Evolutionary conservation across 306 rosid species (phyloP).

Genomic region (Calophaca sinica): DNA sequence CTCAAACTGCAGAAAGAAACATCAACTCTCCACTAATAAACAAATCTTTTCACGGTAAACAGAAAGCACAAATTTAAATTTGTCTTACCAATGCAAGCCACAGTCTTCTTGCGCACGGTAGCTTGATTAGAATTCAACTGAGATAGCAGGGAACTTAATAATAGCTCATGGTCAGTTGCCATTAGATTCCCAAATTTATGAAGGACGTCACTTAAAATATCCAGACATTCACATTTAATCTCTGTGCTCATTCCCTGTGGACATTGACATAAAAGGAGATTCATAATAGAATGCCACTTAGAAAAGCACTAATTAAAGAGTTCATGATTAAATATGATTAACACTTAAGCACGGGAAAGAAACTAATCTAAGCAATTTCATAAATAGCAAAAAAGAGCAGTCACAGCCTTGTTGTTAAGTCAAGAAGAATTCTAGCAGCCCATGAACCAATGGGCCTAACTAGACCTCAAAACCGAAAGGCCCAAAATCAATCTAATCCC

Average conservation of each 20-base stretch:
- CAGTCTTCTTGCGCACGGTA: slow-evolving; percentile 85
- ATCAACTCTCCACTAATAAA: slow-evolving; percentile 9
- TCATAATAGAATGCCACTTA: slow-evolving; percentile 1
- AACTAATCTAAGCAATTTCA: background rate
- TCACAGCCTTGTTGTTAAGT: background rate
- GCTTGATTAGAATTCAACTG: slow-evolving; percentile 93
- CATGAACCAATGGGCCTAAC: background rate
- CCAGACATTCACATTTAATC: slow-evolving; percentile 92
- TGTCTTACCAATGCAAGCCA: slow-evolving; percentile 84
- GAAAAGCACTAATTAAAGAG: slow-evolving; percentile 24
- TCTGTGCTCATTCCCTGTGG: slow-evolving; percentile 78
- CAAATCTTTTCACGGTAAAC: background rate
- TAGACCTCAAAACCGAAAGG: slow-evolving; percentile 6
- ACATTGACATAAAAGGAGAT: slow-evolving; percentile 25
- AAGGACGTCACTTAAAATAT: slow-evolving; percentile 85
- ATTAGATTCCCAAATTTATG: slow-evolving; percentile 91
- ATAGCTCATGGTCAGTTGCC: slow-evolving; percentile 76
- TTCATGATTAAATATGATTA: background rate
- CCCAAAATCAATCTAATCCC: slow-evolving; percentile 11
- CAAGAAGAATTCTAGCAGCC: slow-evolving; percentile 4
- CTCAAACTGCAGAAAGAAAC: slow-evolving; percentile 24
- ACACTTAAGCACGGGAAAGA: background rate
- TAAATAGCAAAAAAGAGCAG: slow-evolving; percentile 7
- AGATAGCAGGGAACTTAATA: slow-evolving; percentile 81
- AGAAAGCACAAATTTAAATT: slow-evolving; percentile 11